Evolutionary conservation across 2,329 filamentous ascomycete species (phyloP), one percentile per base, ranked within the genome.

Genomic region (Sordariomycetes sp.): DNA sequence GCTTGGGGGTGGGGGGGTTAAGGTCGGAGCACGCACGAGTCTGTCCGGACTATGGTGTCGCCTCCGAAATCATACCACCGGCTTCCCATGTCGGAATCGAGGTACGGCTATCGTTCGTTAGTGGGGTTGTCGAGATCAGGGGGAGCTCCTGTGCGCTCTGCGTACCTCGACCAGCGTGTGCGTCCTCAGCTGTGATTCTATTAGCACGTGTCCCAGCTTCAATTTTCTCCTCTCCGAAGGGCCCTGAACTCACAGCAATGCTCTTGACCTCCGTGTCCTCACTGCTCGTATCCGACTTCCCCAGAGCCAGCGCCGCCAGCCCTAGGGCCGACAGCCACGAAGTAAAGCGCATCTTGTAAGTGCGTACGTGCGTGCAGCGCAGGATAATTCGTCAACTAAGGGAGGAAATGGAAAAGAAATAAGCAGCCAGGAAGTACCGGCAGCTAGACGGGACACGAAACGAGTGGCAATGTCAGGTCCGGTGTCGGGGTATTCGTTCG

Each of bases 1-100:
- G 10, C 35, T 42, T 24, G 1, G 1, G 28, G 10, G n/a, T 13
- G 17, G 54, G 17, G 20, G 24, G 20, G 45, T 22, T 24, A 24
- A 10, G 42, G 45, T n/a, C n/a, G 56, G 55, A 32, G 1, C 35
- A 60, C 57, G 61, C 82, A 86, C 82, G 79, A 79, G 68, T 86
- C 82, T 62, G 82, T 84, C 64, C 82, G 77, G 65, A 96, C 81
- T 65, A 99, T 86, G 48, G 92, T 90, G 74, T 96, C 90, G 68
- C 92, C 94, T 69, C 94, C 94, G 80, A 95, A 99, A 75, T 99
- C 94, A 74, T 92, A 99, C 92, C 94, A 99, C 69, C 94, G 86
- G 75, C 89, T 96, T 75, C 95, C 88, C 86, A 97, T 91, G 72
- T 97, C 94, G 60, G 90, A 94, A 74, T 99, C 94, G 65, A 99